These are phyloP conservation scores for Rhizopogon vulgaris DNA, from an alignment of 768 basidiomycete genomes.

Conservation along the genomic window DNA sequence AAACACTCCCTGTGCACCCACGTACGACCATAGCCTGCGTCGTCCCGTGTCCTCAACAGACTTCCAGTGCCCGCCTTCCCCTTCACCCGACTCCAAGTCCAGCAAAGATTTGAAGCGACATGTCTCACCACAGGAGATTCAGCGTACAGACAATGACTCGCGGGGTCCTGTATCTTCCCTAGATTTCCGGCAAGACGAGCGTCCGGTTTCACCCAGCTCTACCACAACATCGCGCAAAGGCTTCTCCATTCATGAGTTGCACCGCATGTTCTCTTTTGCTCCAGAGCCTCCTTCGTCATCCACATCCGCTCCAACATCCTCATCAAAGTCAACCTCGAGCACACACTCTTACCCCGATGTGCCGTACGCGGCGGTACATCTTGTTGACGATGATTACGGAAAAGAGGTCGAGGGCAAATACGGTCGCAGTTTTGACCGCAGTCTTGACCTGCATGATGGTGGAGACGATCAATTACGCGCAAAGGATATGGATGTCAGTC, in stretches of 20 bases:
- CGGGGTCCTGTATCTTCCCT: conserved; percentile 7
- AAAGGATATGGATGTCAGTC: conserved; percentile 40
- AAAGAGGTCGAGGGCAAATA: conserved; percentile 12
- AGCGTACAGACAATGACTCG: background rate
- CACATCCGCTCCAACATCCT: conserved; percentile 6
- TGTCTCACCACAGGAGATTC: background rate
- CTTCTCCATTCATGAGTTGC: conserved; percentile 33
- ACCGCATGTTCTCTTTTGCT: conserved; percentile 26
- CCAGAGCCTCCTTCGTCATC: conserved; percentile 3
- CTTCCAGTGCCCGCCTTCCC: background rate
- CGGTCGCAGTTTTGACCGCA: conserved; percentile 5
- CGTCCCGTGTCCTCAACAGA: conserved; percentile 4
- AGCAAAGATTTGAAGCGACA: background rate
- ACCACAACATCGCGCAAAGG: conserved; percentile 21
- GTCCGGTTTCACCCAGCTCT: conserved; percentile 30
- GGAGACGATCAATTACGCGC: conserved; percentile 9
- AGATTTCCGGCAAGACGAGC: conserved; percentile 4
- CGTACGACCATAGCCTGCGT: conserved; percentile 9
- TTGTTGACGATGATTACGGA: conserved; percentile 13
- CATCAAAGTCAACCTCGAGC: conserved; percentile 8
- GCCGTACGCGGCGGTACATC: conserved; percentile 9
- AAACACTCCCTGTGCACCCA: conserved; percentile 9
- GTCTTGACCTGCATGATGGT: conserved; percentile 2
- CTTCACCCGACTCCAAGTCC: background rate
- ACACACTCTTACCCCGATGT: conserved; percentile 10